Evolutionary conservation across 139 green algal species (phyloP), one percentile per base, ranked within the genome.

Genomic region (Picochlorum costavermella): DNA sequence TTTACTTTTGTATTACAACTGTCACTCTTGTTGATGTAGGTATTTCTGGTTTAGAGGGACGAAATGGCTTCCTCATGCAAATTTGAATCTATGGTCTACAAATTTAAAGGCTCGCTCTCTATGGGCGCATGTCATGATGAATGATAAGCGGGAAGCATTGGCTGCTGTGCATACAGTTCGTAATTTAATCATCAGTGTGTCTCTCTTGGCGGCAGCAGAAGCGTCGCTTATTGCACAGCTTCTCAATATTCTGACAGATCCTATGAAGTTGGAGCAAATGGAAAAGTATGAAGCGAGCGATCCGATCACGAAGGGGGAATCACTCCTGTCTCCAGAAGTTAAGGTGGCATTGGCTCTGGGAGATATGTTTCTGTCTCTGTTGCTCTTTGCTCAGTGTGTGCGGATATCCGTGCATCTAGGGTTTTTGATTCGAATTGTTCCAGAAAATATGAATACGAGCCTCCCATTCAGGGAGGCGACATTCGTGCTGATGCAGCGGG

Each of bases 201-300:
- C 61, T 44, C 40, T 67, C 10, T 17, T 67, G 36, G 40, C 61
- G 9, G 61, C 61, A 16, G 30, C 29, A 23, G 0, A 61, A 23
- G 61, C 61, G 1, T 10, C 61, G 29, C 61, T 67, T 14, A 56
- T 56, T 67, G 40, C 29, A 26, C 10, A 30, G 29, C 28, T 67
- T 17, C 31, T 67, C 29, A 63, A 67, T 6, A 58, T 67, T 14
- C 13, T 67, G n/a, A 67, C 61, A 30, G 61, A 67, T 33, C 61
- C 61, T 0, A 26, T 4, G 0, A 23, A 26, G 5, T 16, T 67
- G 29, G 61, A 14, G 5, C 31, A 56, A 1, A 55, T 67, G 14
- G 61, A 25, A 2, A 58, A 29, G 20, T 63, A 45, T 33, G 58
- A 43, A 9, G 23, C 13, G 8, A 13, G 17, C 14, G 62, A 68